Evolutionary conservation across 2,329 filamentous ascomycete species (phyloP), one percentile per base, ranked within the genome.

Genomic region (Pleoardoris graminearum): DNA sequence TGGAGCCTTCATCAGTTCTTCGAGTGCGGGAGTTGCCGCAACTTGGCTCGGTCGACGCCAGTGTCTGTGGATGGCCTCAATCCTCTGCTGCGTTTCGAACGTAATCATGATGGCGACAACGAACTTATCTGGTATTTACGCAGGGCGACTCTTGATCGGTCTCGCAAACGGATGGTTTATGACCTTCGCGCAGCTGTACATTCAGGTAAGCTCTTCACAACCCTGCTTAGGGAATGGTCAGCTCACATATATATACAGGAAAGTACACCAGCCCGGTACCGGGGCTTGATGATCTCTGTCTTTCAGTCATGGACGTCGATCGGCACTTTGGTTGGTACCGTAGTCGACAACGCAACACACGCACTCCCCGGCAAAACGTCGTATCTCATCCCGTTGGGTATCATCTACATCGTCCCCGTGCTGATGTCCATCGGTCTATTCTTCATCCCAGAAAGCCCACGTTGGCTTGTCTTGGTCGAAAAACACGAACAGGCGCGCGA

Each of bases 91-190:
- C 55, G 68, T 78, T 3, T 72, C 80, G 1, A 69, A 69, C 37
- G 53, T 65, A 2, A 72, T 83, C 55, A 84, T 84, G 82, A 84
- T 84, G 80, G 72, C 77, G 1, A 82, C 80, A 0, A 78, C 75
- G 3, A 71, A 70, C 49, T 79, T 85, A 25, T 78, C 75, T 4
- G 80, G 77, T 0, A 74, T 85, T 3, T 84, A 85, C 48, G 75
- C 76, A 19, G 82, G 80, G 4, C 76, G 82, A 10, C 70, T 84
- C 4, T 63, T 85, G n/a, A 80, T 84, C 48, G 82, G 82, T 3
- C 54, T 84, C 17, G 79, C 81, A 6, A 70, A 70, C 43, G 68
- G 68, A 2, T 77, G 81, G 66, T 79, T 82, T 63, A 82, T 83
- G 80, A 83, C 80, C 3, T 83, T 79, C 57, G 75, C 76, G 0